These are phyloP conservation scores for Adansonia gregorii DNA, from an alignment of 441 rosid genomes.

Conservation along the genomic window DNA sequence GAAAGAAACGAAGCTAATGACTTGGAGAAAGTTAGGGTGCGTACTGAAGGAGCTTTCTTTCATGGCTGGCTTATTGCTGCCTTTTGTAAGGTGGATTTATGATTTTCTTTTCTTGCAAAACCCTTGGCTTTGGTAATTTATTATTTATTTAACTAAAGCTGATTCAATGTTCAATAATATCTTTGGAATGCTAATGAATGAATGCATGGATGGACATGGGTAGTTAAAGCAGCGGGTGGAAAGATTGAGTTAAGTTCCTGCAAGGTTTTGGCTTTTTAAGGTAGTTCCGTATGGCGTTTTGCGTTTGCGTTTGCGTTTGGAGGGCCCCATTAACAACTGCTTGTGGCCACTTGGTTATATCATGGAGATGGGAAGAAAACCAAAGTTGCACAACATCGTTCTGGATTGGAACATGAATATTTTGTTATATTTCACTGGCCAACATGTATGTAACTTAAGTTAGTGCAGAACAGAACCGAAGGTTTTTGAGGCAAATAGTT, in stretches of 20 bases:
- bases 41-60: neutral
- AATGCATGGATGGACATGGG: neutral
- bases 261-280: no score
- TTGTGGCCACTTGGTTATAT: no score
- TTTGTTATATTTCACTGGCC: no score
- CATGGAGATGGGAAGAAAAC: no score
- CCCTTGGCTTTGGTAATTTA: neutral
- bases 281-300: no score
- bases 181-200: slow-evolving; percentile 3
- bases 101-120: neutral
- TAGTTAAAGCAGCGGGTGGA: neutral
- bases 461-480: no score
- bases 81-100: neutral
- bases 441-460: no score
- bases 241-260: neutral
- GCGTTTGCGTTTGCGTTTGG: no score
- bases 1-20: slow-evolving; percentile 10
- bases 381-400: no score
- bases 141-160: neutral
- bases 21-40: neutral
- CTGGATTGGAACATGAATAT: no score
- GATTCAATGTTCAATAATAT: neutral
- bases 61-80: neutral
- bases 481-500: no score
- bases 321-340: no score